Evolutionary conservation across 2,329 filamentous ascomycete genomes (phyloP).

Genomic region (Domatiomyces globalis): DNA sequence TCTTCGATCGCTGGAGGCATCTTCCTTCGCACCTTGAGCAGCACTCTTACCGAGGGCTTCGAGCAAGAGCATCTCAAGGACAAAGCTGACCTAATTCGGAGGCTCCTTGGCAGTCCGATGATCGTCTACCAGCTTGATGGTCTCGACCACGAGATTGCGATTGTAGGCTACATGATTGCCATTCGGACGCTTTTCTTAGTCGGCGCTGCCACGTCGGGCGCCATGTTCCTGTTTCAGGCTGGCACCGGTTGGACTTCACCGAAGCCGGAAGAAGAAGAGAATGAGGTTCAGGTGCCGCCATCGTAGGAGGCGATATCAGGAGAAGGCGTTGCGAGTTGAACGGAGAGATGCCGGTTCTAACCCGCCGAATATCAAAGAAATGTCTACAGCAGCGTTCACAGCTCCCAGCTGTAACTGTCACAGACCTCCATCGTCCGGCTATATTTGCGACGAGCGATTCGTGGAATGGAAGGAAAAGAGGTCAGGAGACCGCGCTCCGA

Average conservation of each 20-base stretch:
- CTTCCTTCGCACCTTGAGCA: conserved; percentile 49
- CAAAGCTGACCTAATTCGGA: conserved; percentile 36
- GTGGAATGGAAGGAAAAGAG: no score
- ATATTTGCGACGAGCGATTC: no score
- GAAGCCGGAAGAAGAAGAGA: conserved; percentile 18
- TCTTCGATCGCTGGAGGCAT: conserved; percentile 65
- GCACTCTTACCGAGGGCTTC: conserved; percentile 45
- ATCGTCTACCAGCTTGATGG: conserved; percentile 38
- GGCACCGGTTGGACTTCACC: conserved; percentile 42
- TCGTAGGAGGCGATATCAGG: no score
- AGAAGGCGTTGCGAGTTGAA: no score
- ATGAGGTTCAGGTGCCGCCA: background rate
- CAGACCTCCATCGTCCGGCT: no score
- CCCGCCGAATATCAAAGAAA: no score
- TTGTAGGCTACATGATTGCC: conserved; percentile 41
- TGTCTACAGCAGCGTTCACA: no score
- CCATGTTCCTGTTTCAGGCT: conserved; percentile 41
- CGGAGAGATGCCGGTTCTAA: no score
- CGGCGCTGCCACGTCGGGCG: conserved; percentile 35
- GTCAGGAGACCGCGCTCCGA: no score
- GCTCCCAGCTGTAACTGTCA: no score
- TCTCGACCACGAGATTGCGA: conserved; percentile 36
- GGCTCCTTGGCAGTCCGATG: conserved; percentile 44
- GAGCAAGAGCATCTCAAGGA: conserved; percentile 26
- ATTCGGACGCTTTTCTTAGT: conserved; percentile 40